A percentile compares a stretch with the other conserved stretches of the same genome.
Evolutionary conservation across 2,329 filamentous ascomycete genomes (phyloP).

Genomic region (Dryadomyces quercus-mongolicae): DNA sequence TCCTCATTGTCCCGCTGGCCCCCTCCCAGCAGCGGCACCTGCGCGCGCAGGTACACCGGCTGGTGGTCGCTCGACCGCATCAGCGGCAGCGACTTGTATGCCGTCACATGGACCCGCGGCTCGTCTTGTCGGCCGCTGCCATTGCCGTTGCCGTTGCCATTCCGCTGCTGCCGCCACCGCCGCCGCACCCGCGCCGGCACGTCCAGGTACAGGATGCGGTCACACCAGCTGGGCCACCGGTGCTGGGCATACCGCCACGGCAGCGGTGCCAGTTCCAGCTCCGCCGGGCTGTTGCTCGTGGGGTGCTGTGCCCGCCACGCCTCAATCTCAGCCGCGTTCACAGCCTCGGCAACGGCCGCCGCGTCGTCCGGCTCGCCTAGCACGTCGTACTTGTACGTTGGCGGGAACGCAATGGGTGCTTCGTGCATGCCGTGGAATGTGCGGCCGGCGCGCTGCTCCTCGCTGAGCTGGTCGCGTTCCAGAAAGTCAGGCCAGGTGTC

Average conservation of each 20-base stretch:
- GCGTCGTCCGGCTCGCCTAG: conserved; percentile 12
- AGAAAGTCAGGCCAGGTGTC: conserved; percentile 58
- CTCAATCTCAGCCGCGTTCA: conserved; percentile 17
- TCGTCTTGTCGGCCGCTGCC: no score
- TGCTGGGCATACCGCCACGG: conserved; percentile 67
- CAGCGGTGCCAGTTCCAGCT: conserved; percentile 21
- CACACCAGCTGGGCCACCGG: conserved; percentile 88
- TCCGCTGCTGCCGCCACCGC: neutral
- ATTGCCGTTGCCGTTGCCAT: no score
- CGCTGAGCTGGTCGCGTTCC: conserved; percentile 63
- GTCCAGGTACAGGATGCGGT: conserved; percentile 72
- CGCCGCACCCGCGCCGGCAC: conserved; percentile 38
- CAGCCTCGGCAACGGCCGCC: conserved; percentile 13
- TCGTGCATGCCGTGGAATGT: conserved; percentile 73
- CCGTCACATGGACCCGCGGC: conserved; percentile 32
- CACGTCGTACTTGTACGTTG: conserved; percentile 81
- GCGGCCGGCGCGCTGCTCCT: conserved; percentile 54
- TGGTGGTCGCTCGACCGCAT: conserved; percentile 81
- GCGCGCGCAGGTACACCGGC: conserved; percentile 61
- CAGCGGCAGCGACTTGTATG: conserved; percentile 67
- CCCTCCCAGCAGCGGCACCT: conserved; percentile 45
- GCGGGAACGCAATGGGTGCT: conserved; percentile 64
- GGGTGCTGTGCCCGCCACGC: conserved; percentile 6
- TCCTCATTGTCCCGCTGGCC: conserved; percentile 4
- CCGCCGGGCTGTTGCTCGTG: conserved; percentile 17